Evolutionary conservation across 2,329 filamentous ascomycete genomes (phyloP).

Genomic region (Beauveria pseudobassiana): DNA sequence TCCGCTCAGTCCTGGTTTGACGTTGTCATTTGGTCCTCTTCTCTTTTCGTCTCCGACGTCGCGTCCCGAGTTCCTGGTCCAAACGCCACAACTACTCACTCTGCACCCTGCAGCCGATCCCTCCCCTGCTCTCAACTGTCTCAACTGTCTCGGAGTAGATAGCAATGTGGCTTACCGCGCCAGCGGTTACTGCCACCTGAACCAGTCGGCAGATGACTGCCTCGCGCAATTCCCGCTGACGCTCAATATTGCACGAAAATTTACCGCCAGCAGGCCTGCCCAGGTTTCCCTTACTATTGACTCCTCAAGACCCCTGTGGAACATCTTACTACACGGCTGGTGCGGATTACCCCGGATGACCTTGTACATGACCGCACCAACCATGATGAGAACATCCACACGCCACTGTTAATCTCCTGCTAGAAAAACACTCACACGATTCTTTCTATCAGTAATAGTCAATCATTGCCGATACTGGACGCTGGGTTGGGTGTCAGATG

Average conservation of each 20-base stretch:
- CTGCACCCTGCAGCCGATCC: not conserved
- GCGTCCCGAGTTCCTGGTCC: no score
- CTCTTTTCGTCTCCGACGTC: not conserved
- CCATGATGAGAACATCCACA: no score
- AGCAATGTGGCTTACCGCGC: not conserved
- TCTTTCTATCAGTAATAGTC: no score
- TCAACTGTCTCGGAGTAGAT: slow-evolving; percentile 4
- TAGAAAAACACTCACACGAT: not conserved
- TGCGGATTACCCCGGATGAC: not conserved
- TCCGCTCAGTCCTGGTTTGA: not conserved
- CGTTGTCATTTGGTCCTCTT: no score
- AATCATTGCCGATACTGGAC: not conserved
- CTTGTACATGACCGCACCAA: not conserved
- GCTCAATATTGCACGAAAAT: not conserved
- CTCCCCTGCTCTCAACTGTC: not conserved
- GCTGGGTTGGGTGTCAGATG: slow-evolving; percentile 1
- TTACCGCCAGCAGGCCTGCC: not conserved
- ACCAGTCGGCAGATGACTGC: slow-evolving; percentile 4
- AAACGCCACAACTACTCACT: not conserved
- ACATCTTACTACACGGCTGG: not conserved
- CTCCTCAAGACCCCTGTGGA: not conserved
- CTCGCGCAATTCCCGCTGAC: not conserved
- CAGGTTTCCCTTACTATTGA: not conserved
- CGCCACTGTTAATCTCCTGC: no score
- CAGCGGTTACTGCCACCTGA: not conserved